A percentile compares a stretch with the other conserved stretches of the same genome.
Conservation (phyloP, 805 yeast species). For the Wickerhamomyces pijperi region DNA sequence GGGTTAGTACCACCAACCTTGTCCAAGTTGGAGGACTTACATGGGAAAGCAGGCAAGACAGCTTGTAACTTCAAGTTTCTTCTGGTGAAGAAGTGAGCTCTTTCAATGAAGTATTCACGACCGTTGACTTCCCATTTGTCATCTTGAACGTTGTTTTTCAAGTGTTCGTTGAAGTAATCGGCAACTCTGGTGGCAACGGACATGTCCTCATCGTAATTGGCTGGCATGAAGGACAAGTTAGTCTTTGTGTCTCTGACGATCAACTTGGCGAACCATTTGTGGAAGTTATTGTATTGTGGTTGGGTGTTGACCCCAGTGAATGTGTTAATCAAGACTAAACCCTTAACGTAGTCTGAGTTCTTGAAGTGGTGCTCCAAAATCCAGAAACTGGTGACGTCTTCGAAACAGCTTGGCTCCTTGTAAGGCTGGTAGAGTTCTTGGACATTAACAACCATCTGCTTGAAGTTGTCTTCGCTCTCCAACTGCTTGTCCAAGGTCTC, state of each 20-base stretch:
- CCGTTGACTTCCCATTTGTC: conserved; percentile 44
- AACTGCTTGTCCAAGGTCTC: not conserved
- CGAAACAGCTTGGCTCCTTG: conserved; percentile 8
- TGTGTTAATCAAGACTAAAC: conserved; percentile 24
- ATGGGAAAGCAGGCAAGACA: conserved; percentile 55
- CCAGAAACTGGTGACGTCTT: conserved; percentile 15
- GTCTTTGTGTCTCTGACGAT: conserved; percentile 25
- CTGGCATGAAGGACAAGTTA: conserved; percentile 12
- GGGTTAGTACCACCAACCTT: conserved; percentile 40
- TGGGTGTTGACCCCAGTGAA: conserved; percentile 16
- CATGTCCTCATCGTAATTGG: conserved; percentile 4
- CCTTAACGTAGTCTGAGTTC: conserved; percentile 25
- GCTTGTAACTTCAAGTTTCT: conserved; percentile 38
- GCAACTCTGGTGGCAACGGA: conserved; percentile 23
- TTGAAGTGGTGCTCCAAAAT: conserved; percentile 22
- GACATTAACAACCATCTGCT: not conserved
- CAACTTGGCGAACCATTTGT: conserved; percentile 27
- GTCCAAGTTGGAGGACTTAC: conserved; percentile 45
- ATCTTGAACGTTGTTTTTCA: conserved; percentile 34
- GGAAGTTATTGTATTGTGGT: conserved; percentile 9
- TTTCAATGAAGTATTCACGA: conserved; percentile 28
- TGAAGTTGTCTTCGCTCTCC: not conserved
- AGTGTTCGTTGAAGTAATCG: conserved; percentile 30
- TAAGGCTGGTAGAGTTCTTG: not conserved
- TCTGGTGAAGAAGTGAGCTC: conserved; percentile 36